Percentiles rank a stretch among this genome's conserved stretches.
Evolutionary conservation across 2,329 filamentous ascomycete genomes (phyloP).

Genomic region (Macrophomina pseudophaseolina): DNA sequence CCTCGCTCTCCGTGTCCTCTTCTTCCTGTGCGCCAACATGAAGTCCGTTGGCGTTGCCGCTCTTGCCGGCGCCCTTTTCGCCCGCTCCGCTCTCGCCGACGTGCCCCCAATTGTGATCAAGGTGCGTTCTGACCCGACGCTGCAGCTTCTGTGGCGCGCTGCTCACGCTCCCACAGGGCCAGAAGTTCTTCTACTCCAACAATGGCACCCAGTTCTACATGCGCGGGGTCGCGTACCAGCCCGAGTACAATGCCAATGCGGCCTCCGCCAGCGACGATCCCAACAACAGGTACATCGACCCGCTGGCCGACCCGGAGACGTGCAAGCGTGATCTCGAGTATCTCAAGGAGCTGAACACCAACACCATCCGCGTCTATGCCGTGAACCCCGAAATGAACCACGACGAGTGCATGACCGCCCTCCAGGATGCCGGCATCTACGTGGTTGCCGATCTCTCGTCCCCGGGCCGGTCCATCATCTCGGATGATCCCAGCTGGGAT

Average conservation of each 20-base stretch:
- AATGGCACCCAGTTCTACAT: conserved; percentile 78
- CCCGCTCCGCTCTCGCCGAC: conserved; percentile 52
- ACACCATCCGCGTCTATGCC: conserved; percentile 94
- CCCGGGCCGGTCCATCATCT: conserved; percentile 83
- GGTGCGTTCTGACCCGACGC: conserved; percentile 49
- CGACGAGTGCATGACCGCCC: conserved; percentile 79
- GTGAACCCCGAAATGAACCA: conserved; percentile 82
- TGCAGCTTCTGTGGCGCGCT: conserved; percentile 25
- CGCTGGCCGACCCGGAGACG: conserved; percentile 70
- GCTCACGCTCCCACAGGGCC: conserved; percentile 56
- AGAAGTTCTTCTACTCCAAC: conserved; percentile 89
- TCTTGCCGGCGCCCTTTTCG: conserved; percentile 59
- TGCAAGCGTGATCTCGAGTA: conserved; percentile 89
- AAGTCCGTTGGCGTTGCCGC: conserved; percentile 56
- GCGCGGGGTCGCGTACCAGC: conserved; percentile 93
- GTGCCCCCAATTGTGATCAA: conserved; percentile 73
- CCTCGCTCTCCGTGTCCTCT: not conserved
- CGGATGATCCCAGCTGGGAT: conserved; percentile 78
- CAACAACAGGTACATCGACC: conserved; percentile 69
- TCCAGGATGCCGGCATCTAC: conserved; percentile 89
- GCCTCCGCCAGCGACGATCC: conserved; percentile 55
- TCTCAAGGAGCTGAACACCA: conserved; percentile 79
- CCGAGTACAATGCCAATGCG: conserved; percentile 63
- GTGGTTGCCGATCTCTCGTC: conserved; percentile 89
- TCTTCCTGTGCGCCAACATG: conserved; percentile 53